Conservation (phyloP, 2,329 filamentous ascomycete species). For the Colletotrichum gloeosporioides region DNA sequence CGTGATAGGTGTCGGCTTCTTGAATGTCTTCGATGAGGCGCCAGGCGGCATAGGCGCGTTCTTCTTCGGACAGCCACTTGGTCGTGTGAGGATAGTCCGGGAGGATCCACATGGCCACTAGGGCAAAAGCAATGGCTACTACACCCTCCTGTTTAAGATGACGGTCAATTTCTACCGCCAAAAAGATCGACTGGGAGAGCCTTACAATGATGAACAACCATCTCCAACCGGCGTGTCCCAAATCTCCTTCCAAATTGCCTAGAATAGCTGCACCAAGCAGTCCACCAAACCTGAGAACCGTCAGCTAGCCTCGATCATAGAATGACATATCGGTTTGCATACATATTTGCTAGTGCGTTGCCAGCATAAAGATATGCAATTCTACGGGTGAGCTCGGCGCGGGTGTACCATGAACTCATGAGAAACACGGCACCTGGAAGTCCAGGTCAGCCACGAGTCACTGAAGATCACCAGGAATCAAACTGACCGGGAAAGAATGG, state of each 20-base stretch:
- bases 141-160: slow-evolving; percentile 36
- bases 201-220: slow-evolving; percentile 35
- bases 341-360: slow-evolving; percentile 51
- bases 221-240: slow-evolving; percentile 28
- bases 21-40: slow-evolving; percentile 54
- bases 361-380: slow-evolving; percentile 54
- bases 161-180: background rate
- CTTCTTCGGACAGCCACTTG: slow-evolving; percentile 54
- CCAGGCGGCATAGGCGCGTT: slow-evolving; percentile 59
- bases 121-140: slow-evolving; percentile 42
- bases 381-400: slow-evolving; percentile 46
- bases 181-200: background rate
- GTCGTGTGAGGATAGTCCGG: slow-evolving; percentile 61
- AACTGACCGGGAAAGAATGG: slow-evolving; percentile 50
- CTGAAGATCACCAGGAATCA: background rate
- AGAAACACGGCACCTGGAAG: slow-evolving; percentile 43
- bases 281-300: slow-evolving; percentile 47
- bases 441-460: background rate
- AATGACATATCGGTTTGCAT: background rate
- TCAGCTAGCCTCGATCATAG: background rate
- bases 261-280: slow-evolving; percentile 55
- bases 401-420: slow-evolving; percentile 52
- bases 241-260: slow-evolving; percentile 38
- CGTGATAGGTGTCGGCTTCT: slow-evolving; percentile 45
- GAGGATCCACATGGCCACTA: slow-evolving; percentile 40